These are phyloP conservation scores for Malus orientalis DNA, from an alignment of 306 rosid species.

Conservation along the genomic window DNA sequence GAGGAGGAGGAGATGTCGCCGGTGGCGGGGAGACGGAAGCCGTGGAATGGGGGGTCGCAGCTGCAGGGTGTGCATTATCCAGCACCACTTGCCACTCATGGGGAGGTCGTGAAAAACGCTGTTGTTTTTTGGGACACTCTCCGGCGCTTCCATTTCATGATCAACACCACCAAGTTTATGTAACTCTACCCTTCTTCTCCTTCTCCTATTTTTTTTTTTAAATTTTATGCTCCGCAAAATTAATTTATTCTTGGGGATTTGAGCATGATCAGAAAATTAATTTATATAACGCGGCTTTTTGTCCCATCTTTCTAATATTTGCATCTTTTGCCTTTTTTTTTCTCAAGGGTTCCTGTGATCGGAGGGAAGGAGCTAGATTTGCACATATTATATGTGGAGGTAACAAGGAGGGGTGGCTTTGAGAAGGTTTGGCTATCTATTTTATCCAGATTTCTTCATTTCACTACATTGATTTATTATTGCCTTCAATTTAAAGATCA, in stretches of 20 bases:
- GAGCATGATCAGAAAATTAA: not conserved
- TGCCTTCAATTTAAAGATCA: not conserved
- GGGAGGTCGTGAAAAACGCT: slow-evolving; percentile 39
- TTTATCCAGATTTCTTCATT: not conserved
- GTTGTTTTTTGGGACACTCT: slow-evolving; percentile 79
- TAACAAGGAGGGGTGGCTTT: slow-evolving; percentile 79
- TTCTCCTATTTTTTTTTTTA: not conserved
- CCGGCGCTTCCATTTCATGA: slow-evolving; percentile 67
- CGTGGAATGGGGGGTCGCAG: not conserved
- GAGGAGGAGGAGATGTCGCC: slow-evolving; percentile 33
- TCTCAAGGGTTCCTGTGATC: slow-evolving; percentile 80
- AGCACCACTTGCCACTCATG: slow-evolving; percentile 59
- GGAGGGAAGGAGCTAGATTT: slow-evolving; percentile 96
- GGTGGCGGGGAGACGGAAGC: slow-evolving; percentile 12
- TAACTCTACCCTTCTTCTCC: slow-evolving; percentile 19
- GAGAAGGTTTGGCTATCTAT: slow-evolving; percentile 51
- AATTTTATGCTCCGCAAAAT: not conserved
- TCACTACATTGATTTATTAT: not conserved
- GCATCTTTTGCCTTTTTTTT: not conserved
- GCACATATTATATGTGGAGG: slow-evolving; percentile 82
- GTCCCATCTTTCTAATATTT: not conserved
- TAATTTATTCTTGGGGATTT: not conserved
- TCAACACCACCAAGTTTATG: slow-evolving; percentile 88
- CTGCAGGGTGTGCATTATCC: slow-evolving; percentile 52
- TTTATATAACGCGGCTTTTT: not conserved